Percentiles rank a stretch among this genome's conserved stretches.
These are phyloP conservation scores for Trichoderma atrobrunneum DNA, from an alignment of 2,329 filamentous ascomycete species.

Conservation along the genomic window DNA sequence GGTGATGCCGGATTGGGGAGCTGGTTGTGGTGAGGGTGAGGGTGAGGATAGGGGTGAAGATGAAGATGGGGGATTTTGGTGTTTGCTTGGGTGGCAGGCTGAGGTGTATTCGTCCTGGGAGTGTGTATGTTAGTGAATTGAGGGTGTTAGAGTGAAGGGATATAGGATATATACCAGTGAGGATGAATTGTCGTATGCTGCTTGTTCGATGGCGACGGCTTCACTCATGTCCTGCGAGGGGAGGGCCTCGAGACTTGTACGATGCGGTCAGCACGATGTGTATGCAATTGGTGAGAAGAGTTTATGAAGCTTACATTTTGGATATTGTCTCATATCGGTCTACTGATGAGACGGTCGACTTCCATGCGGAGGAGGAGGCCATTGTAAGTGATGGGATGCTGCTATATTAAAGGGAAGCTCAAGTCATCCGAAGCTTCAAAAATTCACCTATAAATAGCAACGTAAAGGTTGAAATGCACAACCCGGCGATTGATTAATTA, in stretches of 20 bases:
- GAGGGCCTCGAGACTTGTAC: slow-evolving; percentile 31
- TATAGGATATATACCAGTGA: slow-evolving; percentile 50
- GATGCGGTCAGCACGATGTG: background rate
- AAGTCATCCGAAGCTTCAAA: background rate
- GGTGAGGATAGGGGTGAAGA: slow-evolving; percentile 13
- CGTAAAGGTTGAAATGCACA: background rate
- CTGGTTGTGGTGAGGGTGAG: background rate
- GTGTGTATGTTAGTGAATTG: slow-evolving; percentile 22
- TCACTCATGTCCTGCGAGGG: slow-evolving; percentile 32
- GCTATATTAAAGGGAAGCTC: background rate
- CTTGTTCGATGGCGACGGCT: slow-evolving; percentile 65
- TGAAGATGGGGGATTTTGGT: background rate
- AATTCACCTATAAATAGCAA: background rate
- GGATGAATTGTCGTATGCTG: slow-evolving; percentile 56
- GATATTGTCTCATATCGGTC: slow-evolving; percentile 63
- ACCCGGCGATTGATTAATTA: background rate
- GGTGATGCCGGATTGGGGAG: slow-evolving; percentile 33
- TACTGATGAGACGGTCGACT: slow-evolving; percentile 50
- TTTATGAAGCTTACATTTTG: slow-evolving; percentile 34
- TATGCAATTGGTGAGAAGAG: too few species aligned
- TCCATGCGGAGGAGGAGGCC: slow-evolving; percentile 42
- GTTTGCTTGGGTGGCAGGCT: slow-evolving; percentile 34
- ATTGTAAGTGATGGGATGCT: background rate
- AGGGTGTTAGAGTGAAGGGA: background rate
- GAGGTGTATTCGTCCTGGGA: slow-evolving; percentile 58